These are phyloP conservation scores for Diplogelasinospora grovesii DNA, from an alignment of 495 filamentous ascomycete genomes.

Conservation along the genomic window DNA sequence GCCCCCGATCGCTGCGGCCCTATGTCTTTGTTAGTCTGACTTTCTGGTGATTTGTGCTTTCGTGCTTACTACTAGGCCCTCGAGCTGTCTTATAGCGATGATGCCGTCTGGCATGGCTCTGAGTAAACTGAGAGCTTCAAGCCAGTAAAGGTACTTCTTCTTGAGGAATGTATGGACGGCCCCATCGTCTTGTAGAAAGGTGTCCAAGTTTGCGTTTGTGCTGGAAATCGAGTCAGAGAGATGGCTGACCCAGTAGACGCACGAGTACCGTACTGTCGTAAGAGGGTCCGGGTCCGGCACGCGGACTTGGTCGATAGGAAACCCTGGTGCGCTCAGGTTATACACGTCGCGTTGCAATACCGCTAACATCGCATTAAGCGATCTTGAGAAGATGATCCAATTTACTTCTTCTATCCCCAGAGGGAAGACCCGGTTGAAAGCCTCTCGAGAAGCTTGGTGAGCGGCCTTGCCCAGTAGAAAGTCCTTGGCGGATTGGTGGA, in stretches of 20 bases:
- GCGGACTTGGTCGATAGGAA: slow-evolving; percentile 9
- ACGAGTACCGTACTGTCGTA: slow-evolving; percentile 27
- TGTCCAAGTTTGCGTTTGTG: neutral
- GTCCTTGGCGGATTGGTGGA: slow-evolving; percentile 37
- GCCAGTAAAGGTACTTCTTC: slow-evolving; percentile 19
- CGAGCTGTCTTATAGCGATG: slow-evolving; percentile 14
- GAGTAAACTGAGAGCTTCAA: slow-evolving; percentile 25
- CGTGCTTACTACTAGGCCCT: slow-evolving; percentile 11
- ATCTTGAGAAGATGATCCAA: slow-evolving; percentile 21
- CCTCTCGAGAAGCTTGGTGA: slow-evolving; percentile 1
- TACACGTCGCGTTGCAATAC: slow-evolving; percentile 15
- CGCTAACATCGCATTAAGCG: slow-evolving; percentile 16
- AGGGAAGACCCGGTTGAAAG: slow-evolving; percentile 7
- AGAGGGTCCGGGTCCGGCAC: slow-evolving; percentile 25
- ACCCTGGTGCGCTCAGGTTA: slow-evolving; percentile 6
- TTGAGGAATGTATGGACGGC: slow-evolving; percentile 2
- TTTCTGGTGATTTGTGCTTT: slow-evolving; percentile 3
- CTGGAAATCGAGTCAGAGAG: slow-evolving; percentile 15
- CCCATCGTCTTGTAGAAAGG: slow-evolving; percentile 2
- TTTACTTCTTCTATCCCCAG: slow-evolving; percentile 2
- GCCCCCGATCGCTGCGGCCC: neutral
- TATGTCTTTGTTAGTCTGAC: slow-evolving; percentile 3
- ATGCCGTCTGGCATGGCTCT: slow-evolving; percentile 20
- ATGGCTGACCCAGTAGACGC: slow-evolving; percentile 34
- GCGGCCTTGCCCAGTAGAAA: slow-evolving; percentile 17